Evolutionary conservation across 2,329 filamentous ascomycete genomes (phyloP).

Genomic region (Cladosporium sp.): DNA sequence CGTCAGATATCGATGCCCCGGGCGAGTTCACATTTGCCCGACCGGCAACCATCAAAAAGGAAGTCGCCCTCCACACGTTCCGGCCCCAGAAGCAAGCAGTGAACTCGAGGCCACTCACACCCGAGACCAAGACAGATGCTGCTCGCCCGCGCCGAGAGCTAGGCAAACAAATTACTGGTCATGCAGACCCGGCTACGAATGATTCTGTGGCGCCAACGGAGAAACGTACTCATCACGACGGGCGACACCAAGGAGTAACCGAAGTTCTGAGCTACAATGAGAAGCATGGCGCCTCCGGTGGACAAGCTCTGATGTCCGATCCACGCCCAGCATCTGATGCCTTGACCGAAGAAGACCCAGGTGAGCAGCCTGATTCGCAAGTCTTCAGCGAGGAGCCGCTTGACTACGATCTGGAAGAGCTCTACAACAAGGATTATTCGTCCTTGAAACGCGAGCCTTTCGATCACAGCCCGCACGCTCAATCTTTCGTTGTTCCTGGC

Average conservation of each 20-base stretch:
- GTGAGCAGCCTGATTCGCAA: background rate
- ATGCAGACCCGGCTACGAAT: background rate
- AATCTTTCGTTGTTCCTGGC: conserved; percentile 19
- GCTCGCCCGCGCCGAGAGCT: background rate
- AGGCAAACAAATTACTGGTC: background rate
- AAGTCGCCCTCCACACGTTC: background rate
- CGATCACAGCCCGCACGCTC: conserved; percentile 29
- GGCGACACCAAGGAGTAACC: background rate
- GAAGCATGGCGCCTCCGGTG: background rate
- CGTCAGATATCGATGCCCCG: background rate
- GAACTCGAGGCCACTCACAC: background rate
- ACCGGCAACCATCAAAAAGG: background rate
- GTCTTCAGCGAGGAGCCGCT: conserved; percentile 17
- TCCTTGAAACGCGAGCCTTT: conserved; percentile 32
- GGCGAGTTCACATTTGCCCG: background rate
- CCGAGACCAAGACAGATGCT: background rate
- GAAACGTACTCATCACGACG: background rate
- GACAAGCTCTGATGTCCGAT: background rate
- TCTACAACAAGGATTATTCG: conserved; percentile 31
- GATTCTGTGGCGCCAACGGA: background rate
- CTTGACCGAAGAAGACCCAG: background rate
- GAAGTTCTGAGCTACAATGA: background rate
- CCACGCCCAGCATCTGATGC: conserved; percentile 1
- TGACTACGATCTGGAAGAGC: conserved; percentile 31
- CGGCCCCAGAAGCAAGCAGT: conserved; percentile 8